These are phyloP conservation scores for Geotrichum aggregatum DNA, from an alignment of 1,139 yeast species.

Conservation along the genomic window DNA sequence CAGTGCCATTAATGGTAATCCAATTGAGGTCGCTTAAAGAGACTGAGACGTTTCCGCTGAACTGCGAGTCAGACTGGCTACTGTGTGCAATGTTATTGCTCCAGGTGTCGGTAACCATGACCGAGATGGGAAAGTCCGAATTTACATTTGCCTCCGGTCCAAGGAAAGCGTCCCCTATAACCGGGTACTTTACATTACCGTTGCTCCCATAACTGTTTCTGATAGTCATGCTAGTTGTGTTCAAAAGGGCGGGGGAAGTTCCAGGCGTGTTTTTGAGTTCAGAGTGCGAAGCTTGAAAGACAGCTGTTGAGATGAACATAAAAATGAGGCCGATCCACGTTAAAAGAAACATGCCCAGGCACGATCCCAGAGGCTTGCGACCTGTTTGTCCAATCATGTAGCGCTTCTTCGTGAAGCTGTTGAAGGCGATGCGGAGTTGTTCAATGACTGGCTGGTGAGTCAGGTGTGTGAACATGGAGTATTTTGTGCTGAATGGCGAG, in stretches of 20 bases:
- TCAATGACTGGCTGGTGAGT: slow-evolving; percentile 19
- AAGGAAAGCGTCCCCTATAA: slow-evolving; percentile 14
- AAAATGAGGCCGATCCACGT: slow-evolving; percentile 15
- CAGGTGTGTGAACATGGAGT: slow-evolving; percentile 16
- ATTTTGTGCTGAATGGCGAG: slow-evolving; percentile 18
- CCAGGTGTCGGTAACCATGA: slow-evolving; percentile 14
- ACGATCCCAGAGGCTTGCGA: slow-evolving; percentile 15
- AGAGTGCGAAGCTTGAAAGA: slow-evolving; percentile 18
- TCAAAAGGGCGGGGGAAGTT: slow-evolving; percentile 7
- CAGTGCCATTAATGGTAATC: slow-evolving; percentile 10
- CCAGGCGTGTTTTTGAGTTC: slow-evolving; percentile 12
- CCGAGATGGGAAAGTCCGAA: slow-evolving; percentile 4
- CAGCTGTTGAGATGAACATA: slow-evolving; percentile 19
- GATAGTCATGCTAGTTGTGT: slow-evolving; percentile 3
- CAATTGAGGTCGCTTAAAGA: slow-evolving; percentile 19
- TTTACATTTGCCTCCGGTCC: slow-evolving; percentile 7
- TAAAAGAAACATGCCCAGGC: slow-evolving; percentile 14
- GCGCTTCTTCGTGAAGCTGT: slow-evolving; percentile 18
- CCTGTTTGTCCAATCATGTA: slow-evolving; percentile 24
- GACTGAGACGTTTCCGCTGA: slow-evolving; percentile 20
- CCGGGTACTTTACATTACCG: slow-evolving; percentile 15
- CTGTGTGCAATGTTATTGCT: slow-evolving; percentile 3
- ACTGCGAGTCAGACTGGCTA: slow-evolving; percentile 13
- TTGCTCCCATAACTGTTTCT: slow-evolving; percentile 7
- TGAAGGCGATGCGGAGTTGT: slow-evolving; percentile 19